Base-by-base conservation (phyloP, 345 rosid genomes). In the Boechera divaricarpa region DNA sequence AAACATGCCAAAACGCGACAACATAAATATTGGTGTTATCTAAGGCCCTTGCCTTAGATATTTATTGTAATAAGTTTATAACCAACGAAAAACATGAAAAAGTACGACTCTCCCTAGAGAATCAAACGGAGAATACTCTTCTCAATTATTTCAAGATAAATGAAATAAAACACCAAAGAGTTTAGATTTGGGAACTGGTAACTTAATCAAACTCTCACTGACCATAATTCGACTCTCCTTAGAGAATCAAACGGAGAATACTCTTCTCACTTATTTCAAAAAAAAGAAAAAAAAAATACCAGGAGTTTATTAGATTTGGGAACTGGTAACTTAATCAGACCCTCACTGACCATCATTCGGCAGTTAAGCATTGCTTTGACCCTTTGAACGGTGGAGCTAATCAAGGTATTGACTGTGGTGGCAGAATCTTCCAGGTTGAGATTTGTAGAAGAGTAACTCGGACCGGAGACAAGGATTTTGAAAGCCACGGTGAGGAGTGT, bases 401-500 rank as follows among this genome's bases (percentile, higher is more conserved):
- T 77, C 44, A 91, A 86, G 47, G 87, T 82, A 61, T 87, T 82
- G 51, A 90, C 86, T 0, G 86, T 79, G 9, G 90, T 86, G 29
- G 87, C 79, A 1, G 87, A 84, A 28, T 64, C 72, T 5, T 84
- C 85, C 64, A 86, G 51, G 67, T 77, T 77, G 45, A 78, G 63
- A 4, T 85, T 80, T 15, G 38, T 64, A 16, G 16, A 16, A 1
- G 77, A 28, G 35, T 33, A 18, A 13, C 69, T 38, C 8, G 78
- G 77, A 73, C 81, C 63, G 3, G 87, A 72, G 63, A 82, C 86
- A 29, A 93, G 63, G 64, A 93, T 87, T 67, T 93, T 96, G 68
- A 87, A 85, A 16, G 90, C 94, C 49, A 86, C 84, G 0, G 97
- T 93, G n/a, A 91, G 90, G 10, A 91, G 65, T 7, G 82, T 73